A percentile compares a stretch with the other conserved stretches of the same genome.
Evolutionary conservation across 2,329 filamentous ascomycete species (phyloP).

Genomic region (Colletotrichum neosansevieriae): DNA sequence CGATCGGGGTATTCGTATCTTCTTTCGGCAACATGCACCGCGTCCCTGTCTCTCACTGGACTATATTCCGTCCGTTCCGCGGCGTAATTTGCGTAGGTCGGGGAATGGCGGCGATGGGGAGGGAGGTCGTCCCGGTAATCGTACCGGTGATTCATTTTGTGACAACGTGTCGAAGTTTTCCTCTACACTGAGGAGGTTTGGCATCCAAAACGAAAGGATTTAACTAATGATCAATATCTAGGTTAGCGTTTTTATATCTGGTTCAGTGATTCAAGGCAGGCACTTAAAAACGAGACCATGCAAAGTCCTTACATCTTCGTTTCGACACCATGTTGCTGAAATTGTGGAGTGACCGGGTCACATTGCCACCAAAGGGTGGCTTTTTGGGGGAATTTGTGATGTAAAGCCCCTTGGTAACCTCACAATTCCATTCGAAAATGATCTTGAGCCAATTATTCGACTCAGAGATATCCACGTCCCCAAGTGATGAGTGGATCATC

Average conservation of each 20-base stretch:
- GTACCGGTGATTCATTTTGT: constrained; percentile 13
- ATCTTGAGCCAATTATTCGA: not conserved
- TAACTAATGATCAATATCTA: not conserved
- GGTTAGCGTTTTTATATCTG: not conserved
- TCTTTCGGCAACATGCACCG: not conserved
- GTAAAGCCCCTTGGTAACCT: constrained; percentile 1
- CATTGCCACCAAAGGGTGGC: not conserved
- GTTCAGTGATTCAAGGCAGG: not conserved
- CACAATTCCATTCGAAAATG: not conserved
- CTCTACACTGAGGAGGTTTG: not conserved
- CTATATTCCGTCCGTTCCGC: not conserved
- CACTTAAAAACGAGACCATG: no score
- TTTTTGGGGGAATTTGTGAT: not conserved
- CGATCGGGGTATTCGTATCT: not conserved
- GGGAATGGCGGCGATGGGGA: not conserved
- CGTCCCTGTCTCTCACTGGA: not conserved
- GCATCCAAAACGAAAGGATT: not conserved
- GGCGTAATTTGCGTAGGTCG: not conserved
- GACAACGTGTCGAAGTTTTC: not conserved
- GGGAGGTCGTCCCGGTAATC: constrained; percentile 3
- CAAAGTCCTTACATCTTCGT: not conserved
- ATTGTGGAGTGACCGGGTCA: not conserved
- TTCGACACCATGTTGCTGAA: not conserved
- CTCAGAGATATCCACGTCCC: no score
- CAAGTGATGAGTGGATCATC: constrained; percentile 6